Percentiles rank a stretch among this genome's conserved stretches.
Evolutionary conservation across 306 rosid genomes (phyloP).

Genomic region (Corylus americana): DNA sequence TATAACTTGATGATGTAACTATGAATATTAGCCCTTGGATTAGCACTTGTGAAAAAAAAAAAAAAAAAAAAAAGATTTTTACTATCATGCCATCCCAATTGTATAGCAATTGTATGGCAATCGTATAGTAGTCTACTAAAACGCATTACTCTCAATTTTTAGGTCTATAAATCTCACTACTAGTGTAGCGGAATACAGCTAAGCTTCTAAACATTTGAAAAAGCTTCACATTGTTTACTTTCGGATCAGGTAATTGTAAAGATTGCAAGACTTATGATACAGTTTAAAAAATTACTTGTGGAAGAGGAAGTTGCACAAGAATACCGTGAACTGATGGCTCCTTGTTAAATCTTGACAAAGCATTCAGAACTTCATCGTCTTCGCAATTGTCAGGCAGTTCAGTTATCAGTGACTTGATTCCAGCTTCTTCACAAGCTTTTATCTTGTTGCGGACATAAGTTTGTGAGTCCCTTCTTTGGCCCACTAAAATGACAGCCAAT

Average conservation of each 20-base stretch:
- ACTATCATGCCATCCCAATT: too few species aligned
- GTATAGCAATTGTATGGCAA: too few species aligned
- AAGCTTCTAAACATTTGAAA: constrained; percentile 7
- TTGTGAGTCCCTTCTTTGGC: constrained; percentile 81
- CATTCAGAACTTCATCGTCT: constrained; percentile 58
- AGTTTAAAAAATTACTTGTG: constrained; percentile 76
- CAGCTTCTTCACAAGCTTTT: constrained; percentile 82
- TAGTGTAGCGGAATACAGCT: background rate
- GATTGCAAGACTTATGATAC: constrained; percentile 18
- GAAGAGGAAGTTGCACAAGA: constrained; percentile 97
- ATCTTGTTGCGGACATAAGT: constrained; percentile 82
- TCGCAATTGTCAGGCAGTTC: constrained; percentile 62
- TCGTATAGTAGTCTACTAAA: background rate
- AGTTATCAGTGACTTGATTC: constrained; percentile 60
- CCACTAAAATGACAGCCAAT: constrained; percentile 81
- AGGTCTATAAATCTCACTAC: background rate
- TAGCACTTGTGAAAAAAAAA: too few species aligned
- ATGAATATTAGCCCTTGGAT: too few species aligned
- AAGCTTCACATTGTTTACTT: constrained; percentile 12
- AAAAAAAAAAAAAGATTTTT: too few species aligned
- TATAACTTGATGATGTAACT: too few species aligned
- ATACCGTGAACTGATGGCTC: constrained; percentile 90
- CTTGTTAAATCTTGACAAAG: constrained; percentile 54
- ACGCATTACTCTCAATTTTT: background rate
- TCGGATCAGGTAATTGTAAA: constrained; percentile 18